Evolutionary conservation across 352 stramenopile genomes (phyloP).

Genomic region (Phytophthora podocarpi): DNA sequence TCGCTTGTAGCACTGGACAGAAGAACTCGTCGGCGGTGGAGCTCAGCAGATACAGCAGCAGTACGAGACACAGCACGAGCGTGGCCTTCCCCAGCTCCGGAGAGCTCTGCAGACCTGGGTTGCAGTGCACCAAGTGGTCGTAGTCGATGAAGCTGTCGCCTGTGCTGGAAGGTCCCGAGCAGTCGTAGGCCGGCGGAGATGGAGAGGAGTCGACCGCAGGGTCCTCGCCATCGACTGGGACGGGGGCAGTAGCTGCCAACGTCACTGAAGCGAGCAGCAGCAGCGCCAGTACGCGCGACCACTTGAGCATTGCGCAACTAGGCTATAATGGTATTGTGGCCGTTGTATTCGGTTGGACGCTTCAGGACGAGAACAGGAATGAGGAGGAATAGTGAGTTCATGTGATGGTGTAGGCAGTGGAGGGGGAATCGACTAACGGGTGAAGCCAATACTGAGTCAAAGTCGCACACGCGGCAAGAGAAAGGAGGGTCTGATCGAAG

Average conservation of each 20-base stretch:
- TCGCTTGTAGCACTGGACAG: slow-evolving; percentile 71
- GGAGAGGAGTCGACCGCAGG: neutral
- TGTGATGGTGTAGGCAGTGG: slow-evolving; percentile 11
- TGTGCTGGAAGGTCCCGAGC: slow-evolving; percentile 26
- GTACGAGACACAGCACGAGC: slow-evolving; percentile 54
- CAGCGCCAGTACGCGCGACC: slow-evolving; percentile 12
- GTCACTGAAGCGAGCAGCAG: slow-evolving; percentile 12
- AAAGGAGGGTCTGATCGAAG: too few species aligned
- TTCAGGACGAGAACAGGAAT: slow-evolving; percentile 11
- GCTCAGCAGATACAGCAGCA: slow-evolving; percentile 80
- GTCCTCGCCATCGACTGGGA: neutral
- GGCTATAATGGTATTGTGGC: neutral
- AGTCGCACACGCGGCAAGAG: slow-evolving; percentile 24
- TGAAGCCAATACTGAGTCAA: slow-evolving; percentile 27
- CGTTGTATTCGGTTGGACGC: slow-evolving; percentile 10
- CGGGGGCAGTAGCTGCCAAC: neutral
- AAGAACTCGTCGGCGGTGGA: slow-evolving; percentile 87
- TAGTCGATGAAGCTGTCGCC: slow-evolving; percentile 70
- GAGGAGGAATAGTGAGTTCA: neutral
- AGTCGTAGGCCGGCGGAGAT: slow-evolving; percentile 31
- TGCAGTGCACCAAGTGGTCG: slow-evolving; percentile 66
- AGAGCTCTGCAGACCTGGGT: slow-evolving; percentile 46
- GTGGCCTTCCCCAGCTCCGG: slow-evolving; percentile 38
- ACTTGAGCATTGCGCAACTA: slow-evolving; percentile 28
- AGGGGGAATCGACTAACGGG: slow-evolving; percentile 32